phyloP scores from a whole-genome alignment of 169 alveolate genomes.

The Plasmodium inui region DNA sequence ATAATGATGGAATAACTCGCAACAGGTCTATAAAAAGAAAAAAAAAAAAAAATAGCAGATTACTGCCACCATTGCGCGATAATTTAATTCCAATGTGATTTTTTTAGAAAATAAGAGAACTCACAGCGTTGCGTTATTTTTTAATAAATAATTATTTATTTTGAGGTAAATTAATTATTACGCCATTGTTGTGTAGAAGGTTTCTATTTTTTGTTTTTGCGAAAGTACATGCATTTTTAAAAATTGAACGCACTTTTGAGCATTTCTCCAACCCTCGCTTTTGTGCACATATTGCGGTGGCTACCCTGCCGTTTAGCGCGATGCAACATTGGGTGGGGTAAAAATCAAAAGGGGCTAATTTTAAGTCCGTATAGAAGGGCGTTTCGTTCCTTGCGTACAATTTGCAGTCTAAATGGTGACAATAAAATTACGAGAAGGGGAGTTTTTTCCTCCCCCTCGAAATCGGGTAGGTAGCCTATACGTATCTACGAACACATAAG shows the following conservation, averaged over 20 bases:
- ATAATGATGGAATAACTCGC: not conserved
- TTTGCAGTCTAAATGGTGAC: not conserved
- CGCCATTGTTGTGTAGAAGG: not conserved
- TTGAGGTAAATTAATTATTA: not conserved
- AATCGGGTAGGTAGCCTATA: not conserved
- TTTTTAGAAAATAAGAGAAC: not conserved
- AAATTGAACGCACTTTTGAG: not conserved
- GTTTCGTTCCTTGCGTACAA: not conserved
- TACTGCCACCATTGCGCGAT: not conserved
- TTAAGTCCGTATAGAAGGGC: not conserved
- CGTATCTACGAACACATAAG: not conserved
- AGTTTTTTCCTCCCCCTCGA: not conserved
- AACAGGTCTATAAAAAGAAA: not conserved
- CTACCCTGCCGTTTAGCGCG: not conserved
- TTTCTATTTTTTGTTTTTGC: not conserved
- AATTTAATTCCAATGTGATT: not conserved
- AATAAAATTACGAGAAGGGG: not conserved
- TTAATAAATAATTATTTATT: not conserved
- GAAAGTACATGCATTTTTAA: not conserved
- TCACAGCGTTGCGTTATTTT: not conserved
- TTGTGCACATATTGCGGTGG: not conserved
- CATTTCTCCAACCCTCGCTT: not conserved
- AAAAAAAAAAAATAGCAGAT: not conserved
- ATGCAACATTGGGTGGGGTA: not conserved
- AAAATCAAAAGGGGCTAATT: not conserved